Base-by-base conservation (phyloP, 257 asterid species). In the Nicotiana sylvestris region DNA sequence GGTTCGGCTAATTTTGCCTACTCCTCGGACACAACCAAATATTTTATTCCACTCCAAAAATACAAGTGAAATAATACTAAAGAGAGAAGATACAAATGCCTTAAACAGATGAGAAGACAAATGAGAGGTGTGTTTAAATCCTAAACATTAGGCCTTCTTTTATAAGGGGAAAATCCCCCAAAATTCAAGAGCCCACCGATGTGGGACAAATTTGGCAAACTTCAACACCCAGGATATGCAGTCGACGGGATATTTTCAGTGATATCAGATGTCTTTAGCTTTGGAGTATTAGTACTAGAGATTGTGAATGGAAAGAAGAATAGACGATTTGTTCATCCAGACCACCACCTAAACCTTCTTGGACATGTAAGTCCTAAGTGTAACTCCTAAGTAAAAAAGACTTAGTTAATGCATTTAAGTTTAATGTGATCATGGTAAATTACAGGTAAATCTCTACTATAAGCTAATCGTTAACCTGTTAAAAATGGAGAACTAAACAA, bases 221-320 rank as follows among this genome's bases (percentile, higher is more conserved):
- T 21, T 21, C 21, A 21, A 21, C 21, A 21, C 16, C 89, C 87
- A 1, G 88, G 86, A 49, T 86, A 86, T 46, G 83, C 85, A 46
- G 83, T 85, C 12, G 85, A 78, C 9, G 86, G 89, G 30, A 68
- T 21, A 32, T 86, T 88, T 35, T 86, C 88, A 17, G 84, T 77
- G 33, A 88, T 86, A 74, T 84, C 91, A 25, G 89, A 88, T 35
- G 89, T 86, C 15, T 86, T 86, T 51, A 88, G 89, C 65, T 80
- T 86, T 7, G 89, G 88, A 0, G 87, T 88, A 56, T 8, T 86
- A 27, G 53, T 82, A 39, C 53, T 86, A 56, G 89, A 88, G 82
- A 86, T 88, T 21, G 64, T 85, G 29, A 82, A 89, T 58, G 85
- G 89, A 4, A 80, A 77, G 66, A 88, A 79, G 78, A 88, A 84